Evolutionary conservation across 2,329 filamentous ascomycete species (phyloP).

Genomic region (Sarocladiaceae sp.): DNA sequence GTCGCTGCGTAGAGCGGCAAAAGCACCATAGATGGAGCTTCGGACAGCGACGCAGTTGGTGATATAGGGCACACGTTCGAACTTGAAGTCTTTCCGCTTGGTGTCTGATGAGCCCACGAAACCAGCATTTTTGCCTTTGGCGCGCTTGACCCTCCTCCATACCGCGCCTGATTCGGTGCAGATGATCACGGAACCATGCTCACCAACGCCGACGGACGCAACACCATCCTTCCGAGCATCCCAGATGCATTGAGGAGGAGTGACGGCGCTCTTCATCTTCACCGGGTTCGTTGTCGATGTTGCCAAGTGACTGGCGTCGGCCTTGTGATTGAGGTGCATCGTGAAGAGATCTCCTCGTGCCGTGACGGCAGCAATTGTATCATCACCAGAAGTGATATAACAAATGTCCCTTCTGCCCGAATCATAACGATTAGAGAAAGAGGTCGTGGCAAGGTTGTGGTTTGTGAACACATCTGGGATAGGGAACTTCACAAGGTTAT

Average conservation of each 20-base stretch:
- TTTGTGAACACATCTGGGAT: constrained; percentile 64
- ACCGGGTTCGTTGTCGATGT: constrained; percentile 86
- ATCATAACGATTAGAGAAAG: constrained; percentile 43
- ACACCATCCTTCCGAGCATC: constrained; percentile 81
- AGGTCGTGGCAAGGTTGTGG: constrained; percentile 59
- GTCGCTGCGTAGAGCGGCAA: constrained; percentile 79
- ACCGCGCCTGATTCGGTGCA: constrained; percentile 89
- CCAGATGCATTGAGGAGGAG: constrained; percentile 77
- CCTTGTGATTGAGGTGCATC: constrained; percentile 64
- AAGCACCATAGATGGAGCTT: constrained; percentile 85
- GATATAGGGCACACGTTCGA: constrained; percentile 80
- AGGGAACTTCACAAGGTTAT: constrained; percentile 83
- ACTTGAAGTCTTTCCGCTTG: constrained; percentile 87
- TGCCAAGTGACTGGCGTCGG: constrained; percentile 51
- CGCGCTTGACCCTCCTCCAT: constrained; percentile 79
- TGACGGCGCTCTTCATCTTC: constrained; percentile 80
- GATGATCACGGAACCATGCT: constrained; percentile 91
- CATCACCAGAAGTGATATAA: constrained; percentile 76
- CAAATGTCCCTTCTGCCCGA: constrained; percentile 62
- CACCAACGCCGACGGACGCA: constrained; percentile 78
- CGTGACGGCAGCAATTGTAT: constrained; percentile 85
- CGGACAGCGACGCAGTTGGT: constrained; percentile 79
- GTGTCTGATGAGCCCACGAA: constrained; percentile 41
- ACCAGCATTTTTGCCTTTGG: constrained; percentile 67
- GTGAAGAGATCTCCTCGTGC: constrained; percentile 83